Conservation (phyloP, 257 asterid species). For the Catharanthus roseus region DNA sequence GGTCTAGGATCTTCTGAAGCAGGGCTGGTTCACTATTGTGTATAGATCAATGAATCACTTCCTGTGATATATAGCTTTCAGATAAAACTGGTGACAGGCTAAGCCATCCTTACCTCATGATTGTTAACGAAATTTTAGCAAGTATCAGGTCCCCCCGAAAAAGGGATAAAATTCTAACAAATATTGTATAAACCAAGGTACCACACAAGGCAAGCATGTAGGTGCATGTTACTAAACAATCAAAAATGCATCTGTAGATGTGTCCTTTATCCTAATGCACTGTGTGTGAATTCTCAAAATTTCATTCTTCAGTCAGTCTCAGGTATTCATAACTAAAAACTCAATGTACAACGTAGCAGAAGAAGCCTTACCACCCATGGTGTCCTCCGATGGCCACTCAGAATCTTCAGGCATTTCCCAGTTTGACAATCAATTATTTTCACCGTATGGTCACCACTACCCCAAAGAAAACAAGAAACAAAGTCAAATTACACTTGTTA, state of each 20-base stretch:
- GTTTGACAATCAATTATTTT: constrained; percentile 87
- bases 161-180: not conserved
- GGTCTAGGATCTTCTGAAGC: not conserved
- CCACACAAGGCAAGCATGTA: not conserved
- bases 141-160: not conserved
- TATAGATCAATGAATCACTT: not conserved
- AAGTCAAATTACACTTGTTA: not conserved
- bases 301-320: not conserved
- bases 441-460: constrained; percentile 97
- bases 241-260: not conserved
- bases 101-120: not conserved
- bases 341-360: constrained; percentile 12
- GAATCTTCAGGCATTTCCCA: constrained; percentile 89
- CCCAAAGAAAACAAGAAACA: constrained; percentile 17
- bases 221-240: not conserved
- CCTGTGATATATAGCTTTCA: not conserved
- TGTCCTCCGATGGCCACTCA: constrained; percentile 96
- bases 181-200: not conserved
- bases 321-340: not conserved
- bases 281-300: not conserved
- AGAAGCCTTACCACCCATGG: constrained; percentile 95
- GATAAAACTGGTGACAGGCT: not conserved
- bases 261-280: not conserved
- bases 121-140: not conserved
- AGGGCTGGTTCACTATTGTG: not conserved